These are phyloP conservation scores for Moringa oleifera DNA, from an alignment of 345 rosid species.

Conservation along the genomic window DNA sequence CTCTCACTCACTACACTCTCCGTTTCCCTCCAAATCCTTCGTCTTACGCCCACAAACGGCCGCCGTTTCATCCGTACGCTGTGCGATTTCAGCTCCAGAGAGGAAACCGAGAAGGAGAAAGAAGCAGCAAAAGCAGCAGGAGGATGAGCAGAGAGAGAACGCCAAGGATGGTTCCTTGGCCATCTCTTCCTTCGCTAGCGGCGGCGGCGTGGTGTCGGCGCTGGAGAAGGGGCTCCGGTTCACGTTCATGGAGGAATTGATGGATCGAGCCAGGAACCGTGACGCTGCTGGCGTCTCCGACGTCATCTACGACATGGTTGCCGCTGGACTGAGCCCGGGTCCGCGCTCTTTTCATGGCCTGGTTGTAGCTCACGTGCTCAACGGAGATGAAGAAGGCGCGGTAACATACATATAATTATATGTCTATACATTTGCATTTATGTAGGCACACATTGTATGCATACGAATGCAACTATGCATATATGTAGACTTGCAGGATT, in stretches of 20 bases:
- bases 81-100: conserved; percentile 32
- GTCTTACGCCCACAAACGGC: conserved; percentile 20
- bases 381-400: conserved; percentile 84
- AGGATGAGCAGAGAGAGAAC: conserved; percentile 11
- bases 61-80: conserved; percentile 6
- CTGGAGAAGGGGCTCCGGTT: conserved; percentile 80
- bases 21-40: conserved; percentile 28
- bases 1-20: conserved; percentile 16
- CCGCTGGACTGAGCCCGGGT: conserved; percentile 88
- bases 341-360: conserved; percentile 95
- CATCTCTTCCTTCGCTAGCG: conserved; percentile 5
- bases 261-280: conserved; percentile 70
- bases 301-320: conserved; percentile 90
- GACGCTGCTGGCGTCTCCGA: conserved; percentile 61
- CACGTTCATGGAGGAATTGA: conserved; percentile 90
- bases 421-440: no score
- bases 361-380: conserved; percentile 59
- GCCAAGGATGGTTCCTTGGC: not conserved
- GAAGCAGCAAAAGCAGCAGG: conserved; percentile 26
- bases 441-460: no score
- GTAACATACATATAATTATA: conserved; percentile 23
- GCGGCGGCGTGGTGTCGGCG: conserved; percentile 26
- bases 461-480: no score
- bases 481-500: no score
- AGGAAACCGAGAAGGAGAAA: conserved; percentile 30